Evolutionary conservation across 192 early-diverging fungal species (phyloP).

Genomic region (Coemansia sp.): DNA sequence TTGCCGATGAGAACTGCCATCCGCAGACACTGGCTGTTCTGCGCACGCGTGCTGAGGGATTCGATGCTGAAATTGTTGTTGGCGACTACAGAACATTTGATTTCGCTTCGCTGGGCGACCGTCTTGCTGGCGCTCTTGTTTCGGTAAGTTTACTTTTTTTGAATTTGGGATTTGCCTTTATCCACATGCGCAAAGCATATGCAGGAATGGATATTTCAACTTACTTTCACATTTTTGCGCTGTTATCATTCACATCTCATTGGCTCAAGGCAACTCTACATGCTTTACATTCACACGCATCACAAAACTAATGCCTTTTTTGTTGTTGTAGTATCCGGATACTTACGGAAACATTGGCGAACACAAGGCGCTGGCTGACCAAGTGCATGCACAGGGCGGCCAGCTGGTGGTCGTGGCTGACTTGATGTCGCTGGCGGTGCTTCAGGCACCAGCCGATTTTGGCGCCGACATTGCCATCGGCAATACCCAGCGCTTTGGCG

Average conservation of each 20-base stretch:
- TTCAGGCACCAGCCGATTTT: conserved; percentile 92
- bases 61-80: conserved; percentile 88
- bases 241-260: conserved; percentile 12
- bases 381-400: conserved; percentile 75
- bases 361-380: conserved; percentile 73
- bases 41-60: conserved; percentile 90
- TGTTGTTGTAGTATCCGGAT: conserved; percentile 78
- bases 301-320: neutral
- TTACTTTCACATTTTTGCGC: neutral
- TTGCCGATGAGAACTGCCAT: conserved; percentile 90
- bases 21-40: conserved; percentile 95
- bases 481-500: conserved; percentile 97
- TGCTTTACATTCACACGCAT: neutral
- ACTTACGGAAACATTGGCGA: conserved; percentile 84
- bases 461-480: conserved; percentile 98
- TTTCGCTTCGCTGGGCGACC: conserved; percentile 68
- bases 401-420: conserved; percentile 93
- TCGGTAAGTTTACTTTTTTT: conserved; percentile 56
- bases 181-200: conserved; percentile 1
- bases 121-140: conserved; percentile 85
- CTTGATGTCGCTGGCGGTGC: conserved; percentile 84
- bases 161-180: neutral
- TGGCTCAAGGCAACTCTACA: neutral
- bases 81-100: conserved; percentile 79
- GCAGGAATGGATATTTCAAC: neutral